A percentile compares a stretch with the other conserved stretches of the same genome.
Conservation (phyloP, 1,284 basidiomycete genomes). For the Boletus semigastroideus region DNA sequence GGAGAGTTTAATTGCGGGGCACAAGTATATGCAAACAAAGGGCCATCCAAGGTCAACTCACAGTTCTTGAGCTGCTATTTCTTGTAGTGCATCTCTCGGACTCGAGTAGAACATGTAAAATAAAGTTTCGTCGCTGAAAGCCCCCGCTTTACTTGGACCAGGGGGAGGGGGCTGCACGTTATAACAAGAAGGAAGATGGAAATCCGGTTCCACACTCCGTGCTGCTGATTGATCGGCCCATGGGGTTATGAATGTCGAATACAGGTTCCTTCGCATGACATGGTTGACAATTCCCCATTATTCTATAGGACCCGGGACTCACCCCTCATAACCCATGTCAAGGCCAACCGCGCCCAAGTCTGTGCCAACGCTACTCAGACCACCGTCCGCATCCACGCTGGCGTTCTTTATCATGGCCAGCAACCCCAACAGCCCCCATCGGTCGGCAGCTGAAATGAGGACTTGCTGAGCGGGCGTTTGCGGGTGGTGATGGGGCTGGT, state of each 20-base stretch:
- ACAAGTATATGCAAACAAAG: conserved; percentile 2
- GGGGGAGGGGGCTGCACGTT: conserved; percentile 91
- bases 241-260: conserved; percentile 94
- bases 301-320: conserved; percentile 37
- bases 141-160: conserved; percentile 82
- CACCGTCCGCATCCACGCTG: conserved; percentile 76
- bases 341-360: conserved; percentile 93
- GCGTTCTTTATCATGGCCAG: conserved; percentile 91
- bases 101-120: conserved; percentile 99
- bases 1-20: neutral
- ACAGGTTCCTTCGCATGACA: conserved; percentile 61
- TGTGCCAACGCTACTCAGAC: conserved; percentile 85
- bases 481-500: conserved; percentile 50
- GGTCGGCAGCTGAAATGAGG: conserved; percentile 89
- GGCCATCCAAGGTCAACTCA: conserved; percentile 43
- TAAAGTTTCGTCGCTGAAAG: conserved; percentile 95
- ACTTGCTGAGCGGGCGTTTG: conserved; percentile 95
- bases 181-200: conserved; percentile 90
- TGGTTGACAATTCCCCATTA: conserved; percentile 21
- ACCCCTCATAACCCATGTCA: conserved; percentile 86
- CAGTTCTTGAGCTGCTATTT: conserved; percentile 95
- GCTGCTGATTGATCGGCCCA: conserved; percentile 91
- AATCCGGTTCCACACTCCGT: conserved; percentile 86
- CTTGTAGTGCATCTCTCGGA: conserved; percentile 91
- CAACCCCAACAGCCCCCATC: conserved; percentile 91